These are phyloP conservation scores for Solanum chilense DNA, from an alignment of 257 asterid species.

Conservation along the genomic window DNA sequence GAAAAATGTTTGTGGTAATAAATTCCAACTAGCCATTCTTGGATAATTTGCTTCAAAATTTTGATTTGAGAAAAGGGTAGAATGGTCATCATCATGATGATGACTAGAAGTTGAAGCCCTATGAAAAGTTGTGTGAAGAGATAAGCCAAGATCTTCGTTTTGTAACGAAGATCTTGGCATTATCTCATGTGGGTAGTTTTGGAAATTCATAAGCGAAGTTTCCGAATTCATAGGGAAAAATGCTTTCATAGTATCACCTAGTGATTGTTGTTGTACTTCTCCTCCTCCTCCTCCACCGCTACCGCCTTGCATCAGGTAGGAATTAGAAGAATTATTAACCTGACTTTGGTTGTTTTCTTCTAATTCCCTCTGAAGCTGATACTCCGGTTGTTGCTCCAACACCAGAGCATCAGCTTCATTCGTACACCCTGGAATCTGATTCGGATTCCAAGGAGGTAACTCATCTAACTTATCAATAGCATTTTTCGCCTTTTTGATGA, in stretches of 20 bases:
- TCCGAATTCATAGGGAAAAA: conserved; percentile 69
- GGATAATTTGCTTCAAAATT: conserved; percentile 1
- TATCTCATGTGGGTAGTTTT: conserved; percentile 41
- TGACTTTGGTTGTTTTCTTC: background rate
- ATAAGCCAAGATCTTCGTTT: conserved; percentile 43
- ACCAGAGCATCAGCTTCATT: conserved; percentile 1
- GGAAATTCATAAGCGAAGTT: conserved; percentile 59
- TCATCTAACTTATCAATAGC: conserved; percentile 91
- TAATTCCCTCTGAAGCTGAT: background rate
- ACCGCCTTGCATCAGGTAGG: background rate
- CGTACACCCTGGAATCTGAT: background rate
- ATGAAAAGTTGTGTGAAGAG: background rate
- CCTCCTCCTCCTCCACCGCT: conserved; percentile 5
- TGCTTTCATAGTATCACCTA: conserved; percentile 80
- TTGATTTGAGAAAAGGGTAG: background rate
- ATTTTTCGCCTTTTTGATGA: conserved; percentile 75
- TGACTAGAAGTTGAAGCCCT: background rate
- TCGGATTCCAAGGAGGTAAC: conserved; percentile 93
- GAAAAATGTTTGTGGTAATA: background rate
- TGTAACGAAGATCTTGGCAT: conserved; percentile 42
- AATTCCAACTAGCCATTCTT: background rate
- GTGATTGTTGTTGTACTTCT: conserved; percentile 57
- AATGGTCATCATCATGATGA: background rate
- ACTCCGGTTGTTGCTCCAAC: background rate
- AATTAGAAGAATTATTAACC: background rate